Evolutionary conservation across 139 green algal genomes (phyloP).

Genomic region (Closterium sp.): DNA sequence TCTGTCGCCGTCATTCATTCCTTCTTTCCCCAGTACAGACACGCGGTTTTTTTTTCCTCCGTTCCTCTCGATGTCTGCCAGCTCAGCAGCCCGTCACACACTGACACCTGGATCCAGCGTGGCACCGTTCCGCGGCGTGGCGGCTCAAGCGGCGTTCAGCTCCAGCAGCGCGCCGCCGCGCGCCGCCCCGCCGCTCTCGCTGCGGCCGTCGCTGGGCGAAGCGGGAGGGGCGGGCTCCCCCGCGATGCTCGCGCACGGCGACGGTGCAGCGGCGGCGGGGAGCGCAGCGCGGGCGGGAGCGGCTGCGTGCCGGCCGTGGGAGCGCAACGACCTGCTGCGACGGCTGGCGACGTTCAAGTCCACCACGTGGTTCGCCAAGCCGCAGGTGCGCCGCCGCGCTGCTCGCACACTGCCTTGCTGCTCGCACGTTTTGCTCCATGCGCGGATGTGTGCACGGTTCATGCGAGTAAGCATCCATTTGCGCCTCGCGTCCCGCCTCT

Average conservation of each 20-base stretch:
- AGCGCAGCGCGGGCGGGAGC: neutral
- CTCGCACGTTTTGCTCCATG: too few species aligned
- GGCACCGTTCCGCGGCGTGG: neutral
- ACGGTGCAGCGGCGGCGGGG: neutral
- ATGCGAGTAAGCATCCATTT: neutral
- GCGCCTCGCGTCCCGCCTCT: neutral
- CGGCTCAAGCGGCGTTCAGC: neutral
- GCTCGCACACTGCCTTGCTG: neutral
- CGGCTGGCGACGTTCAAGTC: constrained; percentile 69
- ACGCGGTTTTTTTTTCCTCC: neutral
- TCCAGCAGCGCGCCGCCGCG: neutral
- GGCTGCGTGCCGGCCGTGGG: constrained; percentile 59
- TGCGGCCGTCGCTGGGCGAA: neutral
- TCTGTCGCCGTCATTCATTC: neutral
- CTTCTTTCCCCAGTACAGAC: neutral
- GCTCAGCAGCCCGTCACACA: neutral
- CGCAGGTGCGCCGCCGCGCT: constrained; percentile 16
- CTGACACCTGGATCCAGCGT: neutral
- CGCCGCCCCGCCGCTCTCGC: neutral
- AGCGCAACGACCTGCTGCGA: constrained; percentile 63
- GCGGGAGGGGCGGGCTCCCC: too few species aligned
- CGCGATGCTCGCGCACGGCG: neutral
- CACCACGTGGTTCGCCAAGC: constrained; percentile 76
- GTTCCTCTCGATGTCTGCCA: neutral
- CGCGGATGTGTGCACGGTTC: neutral